Evolutionary conservation across 345 rosid genomes (phyloP).

Genomic region (Eucalyptus cladocalyx): DNA sequence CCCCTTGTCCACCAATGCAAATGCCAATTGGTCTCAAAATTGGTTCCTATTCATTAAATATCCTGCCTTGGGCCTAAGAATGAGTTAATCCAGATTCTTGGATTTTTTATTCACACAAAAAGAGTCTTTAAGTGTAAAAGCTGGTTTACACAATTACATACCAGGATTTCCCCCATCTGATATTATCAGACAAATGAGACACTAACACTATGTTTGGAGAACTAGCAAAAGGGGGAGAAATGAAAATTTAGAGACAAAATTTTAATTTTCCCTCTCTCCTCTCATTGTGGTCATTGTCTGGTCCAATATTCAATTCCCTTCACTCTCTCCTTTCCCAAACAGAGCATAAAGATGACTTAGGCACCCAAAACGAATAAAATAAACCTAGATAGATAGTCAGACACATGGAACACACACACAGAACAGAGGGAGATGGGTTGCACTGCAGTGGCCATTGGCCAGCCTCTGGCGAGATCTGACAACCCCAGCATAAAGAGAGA

Average conservation of each 20-base stretch:
- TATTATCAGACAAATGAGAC: background rate
- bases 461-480: background rate
- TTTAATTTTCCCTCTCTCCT: background rate
- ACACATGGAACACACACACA: background rate
- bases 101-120: background rate
- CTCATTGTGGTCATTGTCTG: background rate
- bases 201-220: background rate
- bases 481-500: background rate
- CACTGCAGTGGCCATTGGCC: background rate
- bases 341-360: background rate
- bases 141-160: background rate
- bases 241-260: background rate
- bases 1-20: background rate
- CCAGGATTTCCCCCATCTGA: background rate
- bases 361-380: background rate
- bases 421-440: background rate
- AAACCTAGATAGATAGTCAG: background rate
- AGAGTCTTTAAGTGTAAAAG: background rate
- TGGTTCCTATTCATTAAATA: background rate
- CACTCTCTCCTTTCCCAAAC: background rate
- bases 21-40: background rate
- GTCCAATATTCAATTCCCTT: background rate
- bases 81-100: background rate
- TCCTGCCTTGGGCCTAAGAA: background rate
- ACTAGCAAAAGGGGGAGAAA: background rate